Base-by-base conservation (phyloP, 306 rosid genomes). In the Dryas drummondii region DNA sequence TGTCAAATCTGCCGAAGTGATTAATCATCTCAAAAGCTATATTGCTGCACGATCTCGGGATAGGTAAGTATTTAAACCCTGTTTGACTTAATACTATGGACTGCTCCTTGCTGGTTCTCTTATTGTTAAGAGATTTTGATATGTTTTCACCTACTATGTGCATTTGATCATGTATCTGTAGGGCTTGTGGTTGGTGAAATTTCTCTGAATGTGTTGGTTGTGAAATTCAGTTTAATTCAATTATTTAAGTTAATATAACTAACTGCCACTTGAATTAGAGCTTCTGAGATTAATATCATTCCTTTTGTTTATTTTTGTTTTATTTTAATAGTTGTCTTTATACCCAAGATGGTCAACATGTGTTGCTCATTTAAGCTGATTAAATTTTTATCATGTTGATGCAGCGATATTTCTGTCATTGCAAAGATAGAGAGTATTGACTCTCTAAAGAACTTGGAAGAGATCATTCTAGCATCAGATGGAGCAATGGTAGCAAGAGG, bases 401-500 rank as follows among this genome's bases (percentile, higher is more conserved):
- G 79, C 88, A 92, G 99, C 66, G 97, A 90, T 77, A 88, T 92
- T 71, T 73, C 97, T 63, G 87, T 92, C 63, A 84, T 96, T 80
- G 97, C 99, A 67, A 96, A 96, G 88, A 96, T 96, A 80, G 99
- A 96, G 85, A 96, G 99, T 65, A 79, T 92, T 62, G 99, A 96
- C 84, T 94, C 99, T 13, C 84, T 94, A 81, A 94, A 86, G 87
- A 94, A 94, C 87, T 83, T 96, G 89, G 97, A 96, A 80, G 99
- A 90, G 82, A 96, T 96, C 75, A 87, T 96, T 76, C 88, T 2
- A 77, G 92, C 97, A 26, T 89, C 99, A 22, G 99, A 96, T 56
- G 99, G 98, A 74, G 99, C 99, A 27, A 96, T 96, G 99, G 99
- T 96, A 82, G 99, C 99, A 73, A 88, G 99, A 79, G 99, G 98